phyloP scores from a whole-genome alignment of 345 rosid species.

The Pistacia vera region DNA sequence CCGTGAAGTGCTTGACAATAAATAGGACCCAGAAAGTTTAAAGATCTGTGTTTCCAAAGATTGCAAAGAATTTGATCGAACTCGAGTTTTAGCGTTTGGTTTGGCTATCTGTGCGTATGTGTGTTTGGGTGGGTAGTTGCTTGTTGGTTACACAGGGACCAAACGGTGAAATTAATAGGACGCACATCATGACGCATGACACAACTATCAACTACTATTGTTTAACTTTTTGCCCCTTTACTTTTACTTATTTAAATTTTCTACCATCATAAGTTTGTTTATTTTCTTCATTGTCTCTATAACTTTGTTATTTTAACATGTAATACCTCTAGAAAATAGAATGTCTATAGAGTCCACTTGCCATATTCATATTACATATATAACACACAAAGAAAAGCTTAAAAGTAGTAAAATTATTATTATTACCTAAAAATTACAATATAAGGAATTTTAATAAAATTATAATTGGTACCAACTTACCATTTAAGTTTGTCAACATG shows the following conservation, averaged over 20 bases:
- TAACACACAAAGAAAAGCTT: no score
- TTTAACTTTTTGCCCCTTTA: background rate
- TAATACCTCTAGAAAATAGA: no score
- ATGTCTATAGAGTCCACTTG: no score
- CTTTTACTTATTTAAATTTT: no score
- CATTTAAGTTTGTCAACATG: no score
- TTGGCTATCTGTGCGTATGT: background rate
- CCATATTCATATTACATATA: no score
- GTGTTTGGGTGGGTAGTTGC: background rate
- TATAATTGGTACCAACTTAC: no score
- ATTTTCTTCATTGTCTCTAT: background rate
- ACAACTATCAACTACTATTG: background rate
- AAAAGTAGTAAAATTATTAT: no score
- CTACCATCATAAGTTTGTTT: background rate
- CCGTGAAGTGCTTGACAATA: slow-evolving; percentile 1
- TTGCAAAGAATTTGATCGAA: no score
- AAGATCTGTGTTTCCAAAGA: background rate
- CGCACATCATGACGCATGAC: background rate
- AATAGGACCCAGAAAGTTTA: background rate
- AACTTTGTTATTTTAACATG: no score
- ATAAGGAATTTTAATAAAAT: no score
- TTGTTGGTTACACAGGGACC: background rate
- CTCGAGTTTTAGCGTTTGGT: background rate
- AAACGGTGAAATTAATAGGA: background rate
- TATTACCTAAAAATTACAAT: no score